Evolutionary conservation across 2,329 filamentous ascomycete species (phyloP), one percentile per base, ranked within the genome.

Genomic region (Allantophomopsis cytisporea): DNA sequence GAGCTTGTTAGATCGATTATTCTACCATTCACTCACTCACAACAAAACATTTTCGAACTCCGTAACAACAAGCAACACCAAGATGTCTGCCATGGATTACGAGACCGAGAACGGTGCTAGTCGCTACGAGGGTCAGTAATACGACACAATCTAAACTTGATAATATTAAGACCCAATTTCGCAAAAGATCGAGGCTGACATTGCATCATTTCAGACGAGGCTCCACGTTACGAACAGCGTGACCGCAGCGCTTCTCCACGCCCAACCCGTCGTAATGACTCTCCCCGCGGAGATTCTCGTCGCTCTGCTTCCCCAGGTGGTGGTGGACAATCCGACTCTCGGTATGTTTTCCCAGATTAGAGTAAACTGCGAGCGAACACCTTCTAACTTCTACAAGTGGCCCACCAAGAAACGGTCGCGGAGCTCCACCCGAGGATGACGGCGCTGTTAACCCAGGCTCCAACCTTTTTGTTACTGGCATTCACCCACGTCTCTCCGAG

Each of bases 391-490:
- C 38, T 38, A 36, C 17, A 40, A 54, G 66, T 51, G 62, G 61
- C 43, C 60, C 64, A 41, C 75, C 76, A 54, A 72, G 71, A 40
- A 65, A 69, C 35, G 65, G 66, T 41, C 68, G 63, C 42, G 49
- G 52, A 38, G 46, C 48, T 59, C 60, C 43, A 47, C 65, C 67
- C 32, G 60, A 76, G 45, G 85, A 93, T 52, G 81, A 85, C 54
- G 83, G 82, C 51, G 81, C 88, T 47, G 60, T 83, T 57, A 98
- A 98, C 66, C 83, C 87, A 46, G 91, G 91, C 52, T 95, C 91
- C 50, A 98, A 98, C 68, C 82, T 98, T 43, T 98, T 98, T 61
- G 91, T 98, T 50, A 98, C 91, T 47, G 91, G 91, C 52, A 98
- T 98, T 50, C 87, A 96, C 61, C 91, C 91, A 42, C 83, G 84